These are phyloP conservation scores for Zygoascus tannicola DNA, from an alignment of 805 yeast species.

Conservation along the genomic window DNA sequence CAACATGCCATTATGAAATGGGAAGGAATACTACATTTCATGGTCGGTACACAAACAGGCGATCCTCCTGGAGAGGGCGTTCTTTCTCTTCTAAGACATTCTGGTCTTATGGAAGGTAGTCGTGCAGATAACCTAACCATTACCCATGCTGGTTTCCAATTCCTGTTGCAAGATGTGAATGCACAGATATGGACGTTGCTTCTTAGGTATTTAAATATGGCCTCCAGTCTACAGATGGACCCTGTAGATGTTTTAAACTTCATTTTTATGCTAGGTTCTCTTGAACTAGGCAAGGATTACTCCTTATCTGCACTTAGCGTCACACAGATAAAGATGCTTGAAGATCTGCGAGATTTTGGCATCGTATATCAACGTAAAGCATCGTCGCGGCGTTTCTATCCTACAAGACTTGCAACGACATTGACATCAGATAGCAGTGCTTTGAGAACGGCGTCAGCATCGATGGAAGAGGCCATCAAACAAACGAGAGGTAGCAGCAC, in stretches of 20 bases:
- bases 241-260: constrained; percentile 93
- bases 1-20: constrained; percentile 77
- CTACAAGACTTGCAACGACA: constrained; percentile 84
- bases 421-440: constrained; percentile 76
- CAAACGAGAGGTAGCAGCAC: constrained; percentile 2
- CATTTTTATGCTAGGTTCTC: constrained; percentile 84
- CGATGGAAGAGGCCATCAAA: constrained; percentile 55
- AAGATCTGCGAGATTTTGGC: constrained; percentile 86
- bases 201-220: constrained; percentile 75
- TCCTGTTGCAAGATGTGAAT: constrained; percentile 81
- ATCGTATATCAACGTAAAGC: constrained; percentile 63
- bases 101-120: constrained; percentile 77
- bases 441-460: constrained; percentile 62
- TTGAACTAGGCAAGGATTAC: constrained; percentile 85
- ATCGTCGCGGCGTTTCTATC: constrained; percentile 61
- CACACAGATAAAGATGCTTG: constrained; percentile 79
- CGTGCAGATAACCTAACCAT: constrained; percentile 42
- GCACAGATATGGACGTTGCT: constrained; percentile 92
- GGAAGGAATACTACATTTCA: constrained; percentile 92
- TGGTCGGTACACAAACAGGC: constrained; percentile 81
- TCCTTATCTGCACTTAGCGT: constrained; percentile 58
- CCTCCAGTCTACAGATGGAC: constrained; percentile 82
- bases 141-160: constrained; percentile 90
- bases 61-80: constrained; percentile 75
- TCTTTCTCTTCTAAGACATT: constrained; percentile 59